Evolutionary conservation across 352 stramenopile genomes (phyloP), one percentile per base, ranked within the genome.

Genomic region (Globisporangium irregulare): DNA sequence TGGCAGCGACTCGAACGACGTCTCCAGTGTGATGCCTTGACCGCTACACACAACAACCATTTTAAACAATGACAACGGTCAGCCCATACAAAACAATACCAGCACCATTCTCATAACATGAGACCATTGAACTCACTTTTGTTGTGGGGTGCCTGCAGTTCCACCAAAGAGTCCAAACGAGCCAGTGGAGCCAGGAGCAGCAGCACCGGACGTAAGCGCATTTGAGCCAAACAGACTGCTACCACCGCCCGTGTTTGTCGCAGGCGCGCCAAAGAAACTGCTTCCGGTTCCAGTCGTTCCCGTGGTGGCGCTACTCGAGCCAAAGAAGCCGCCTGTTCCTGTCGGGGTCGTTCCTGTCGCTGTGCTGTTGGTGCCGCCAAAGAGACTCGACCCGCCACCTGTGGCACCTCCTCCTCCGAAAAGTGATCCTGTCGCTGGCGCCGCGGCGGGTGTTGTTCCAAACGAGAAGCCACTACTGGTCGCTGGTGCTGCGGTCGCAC

Each of bases 1-100:
- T 1, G 87, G 85, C 18, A 95, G 74, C 24, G 70, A 62, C 48
- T 93, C 87, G 36, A 93, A 93, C 24, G 72, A 74, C 43, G 86
- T 95, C 64, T 95, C 87, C 29, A 95, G 62, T 32, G 85, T 89
- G 43, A 95, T 88, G 2, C 62, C 67, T 51, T 65, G 61, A 1
- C 67, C 60, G 12, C 67, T 69, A 25, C 25, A 22, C 8, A 14
- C 8, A 64, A 46, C 4, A 54, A 56, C 18, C 22, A 55, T 27
- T n/a, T 32, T 10, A 22, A 29, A 48, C 3, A 18, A 51, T 25
- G 38, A 24, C 15, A 22, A 38, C 15, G 34, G 12, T 41, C 22
- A 41, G 7, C 4, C 54, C 27, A 25, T 41, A 22, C 10, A 43
- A n/a, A 41, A 27, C 10, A 50, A 24, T 25, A 34, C 8, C 41